phyloP scores from a whole-genome alignment of 2,329 filamentous ascomycete species.

The Colletotrichum sp. region DNA sequence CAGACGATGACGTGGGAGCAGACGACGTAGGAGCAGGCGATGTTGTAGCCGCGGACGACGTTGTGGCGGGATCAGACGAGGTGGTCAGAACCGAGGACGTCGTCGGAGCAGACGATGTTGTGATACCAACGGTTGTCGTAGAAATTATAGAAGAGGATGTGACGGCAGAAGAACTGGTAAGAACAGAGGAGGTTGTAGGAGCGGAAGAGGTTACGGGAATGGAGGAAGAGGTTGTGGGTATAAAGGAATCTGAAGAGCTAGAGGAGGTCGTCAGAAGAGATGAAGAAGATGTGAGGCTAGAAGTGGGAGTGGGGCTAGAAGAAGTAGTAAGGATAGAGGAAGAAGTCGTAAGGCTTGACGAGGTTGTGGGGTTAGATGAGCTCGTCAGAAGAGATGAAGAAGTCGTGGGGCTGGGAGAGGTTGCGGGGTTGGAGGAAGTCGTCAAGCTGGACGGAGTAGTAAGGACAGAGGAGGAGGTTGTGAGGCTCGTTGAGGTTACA shows the following conservation, averaged over 20 bases:
- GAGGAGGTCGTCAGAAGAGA: background rate
- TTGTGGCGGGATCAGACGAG: background rate
- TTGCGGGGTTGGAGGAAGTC: background rate
- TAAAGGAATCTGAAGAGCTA: background rate
- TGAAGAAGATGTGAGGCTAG: background rate
- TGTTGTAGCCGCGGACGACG: accelerated
- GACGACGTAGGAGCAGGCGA: background rate
- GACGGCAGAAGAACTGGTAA: background rate
- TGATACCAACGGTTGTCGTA: background rate
- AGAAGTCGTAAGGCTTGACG: background rate
- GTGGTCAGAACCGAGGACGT: background rate
- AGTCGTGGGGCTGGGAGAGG: background rate
- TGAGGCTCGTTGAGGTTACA: background rate
- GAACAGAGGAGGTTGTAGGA: background rate
- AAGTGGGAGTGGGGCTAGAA: accelerated
- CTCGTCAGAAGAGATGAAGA: background rate
- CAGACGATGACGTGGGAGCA: too few relatives aligned
- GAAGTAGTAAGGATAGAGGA: background rate
- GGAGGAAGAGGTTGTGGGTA: background rate
- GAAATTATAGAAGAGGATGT: background rate
- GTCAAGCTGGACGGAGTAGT: background rate
- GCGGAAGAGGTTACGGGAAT: background rate
- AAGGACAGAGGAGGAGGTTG: background rate
- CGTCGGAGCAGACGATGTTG: background rate
- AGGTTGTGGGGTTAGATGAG: background rate